Percentiles rank a stretch among this genome's conserved stretches.
Conservation (phyloP, 768 basidiomycete species). For the Phallus indusiatus region DNA sequence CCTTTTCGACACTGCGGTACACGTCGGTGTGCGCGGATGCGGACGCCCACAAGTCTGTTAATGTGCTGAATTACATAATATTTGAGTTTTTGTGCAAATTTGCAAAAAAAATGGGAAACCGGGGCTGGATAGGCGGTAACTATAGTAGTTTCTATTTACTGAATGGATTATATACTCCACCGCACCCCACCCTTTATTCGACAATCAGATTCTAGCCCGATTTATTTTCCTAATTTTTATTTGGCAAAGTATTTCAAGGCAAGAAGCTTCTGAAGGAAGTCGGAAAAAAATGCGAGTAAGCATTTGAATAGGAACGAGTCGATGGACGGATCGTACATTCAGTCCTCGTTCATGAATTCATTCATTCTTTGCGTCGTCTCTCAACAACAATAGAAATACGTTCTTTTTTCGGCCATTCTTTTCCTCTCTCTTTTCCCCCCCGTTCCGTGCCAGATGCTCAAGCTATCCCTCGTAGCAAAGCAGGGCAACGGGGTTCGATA, state of each 20-base stretch:
- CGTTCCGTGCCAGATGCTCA: slow-evolving; percentile 54
- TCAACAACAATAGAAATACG: not conserved
- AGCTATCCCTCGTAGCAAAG: slow-evolving; percentile 53
- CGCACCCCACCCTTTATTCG: not conserved
- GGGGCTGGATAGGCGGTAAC: not conserved
- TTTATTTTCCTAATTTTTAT: not conserved
- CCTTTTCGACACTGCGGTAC: not conserved
- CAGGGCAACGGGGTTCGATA: slow-evolving; percentile 64
- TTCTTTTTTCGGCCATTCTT: slow-evolving; percentile 10
- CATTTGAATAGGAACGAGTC: not conserved
- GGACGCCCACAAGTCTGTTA: too few relatives aligned
- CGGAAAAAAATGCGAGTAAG: not conserved
- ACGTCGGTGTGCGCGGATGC: not conserved
- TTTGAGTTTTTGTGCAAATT: not conserved
- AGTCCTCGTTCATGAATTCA: not conserved
- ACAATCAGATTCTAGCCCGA: not conserved
- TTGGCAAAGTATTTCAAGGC: not conserved
- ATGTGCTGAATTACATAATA: not conserved
- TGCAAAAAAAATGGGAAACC: too few relatives aligned
- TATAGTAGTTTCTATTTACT: not conserved
- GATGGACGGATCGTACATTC: not conserved
- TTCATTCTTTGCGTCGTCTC: not conserved
- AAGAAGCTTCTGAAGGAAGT: not conserved
- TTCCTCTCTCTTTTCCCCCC: slow-evolving; percentile 15
- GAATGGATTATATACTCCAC: not conserved